phyloP scores from a whole-genome alignment of 768 basidiomycete species.

The Leucosporidium yakuticum region DNA sequence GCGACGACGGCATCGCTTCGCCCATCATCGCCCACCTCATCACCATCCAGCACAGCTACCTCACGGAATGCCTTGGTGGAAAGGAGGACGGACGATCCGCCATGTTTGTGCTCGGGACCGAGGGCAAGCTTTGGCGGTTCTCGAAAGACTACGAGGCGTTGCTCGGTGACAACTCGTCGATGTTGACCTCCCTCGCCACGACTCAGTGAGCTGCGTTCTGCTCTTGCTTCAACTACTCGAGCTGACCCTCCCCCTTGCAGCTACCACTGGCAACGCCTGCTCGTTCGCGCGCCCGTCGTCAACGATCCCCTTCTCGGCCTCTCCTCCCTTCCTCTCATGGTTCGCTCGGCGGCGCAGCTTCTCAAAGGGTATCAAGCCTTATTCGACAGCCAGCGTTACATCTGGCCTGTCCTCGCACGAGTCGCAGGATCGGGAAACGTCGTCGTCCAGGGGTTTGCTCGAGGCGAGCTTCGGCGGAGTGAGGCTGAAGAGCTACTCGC shows the following conservation, averaged over 20 bases:
- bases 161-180: neutral
- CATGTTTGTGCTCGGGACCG: neutral
- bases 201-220: slow-evolving; percentile 1
- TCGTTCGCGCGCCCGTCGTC: slow-evolving; percentile 2
- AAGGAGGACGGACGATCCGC: neutral
- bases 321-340: slow-evolving; percentile 9
- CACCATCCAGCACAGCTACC: neutral
- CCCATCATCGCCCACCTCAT: slow-evolving; percentile 7
- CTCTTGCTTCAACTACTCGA: neutral
- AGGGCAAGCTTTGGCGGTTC: neutral
- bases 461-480: neutral
- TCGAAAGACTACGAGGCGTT: neutral
- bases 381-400: neutral
- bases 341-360: neutral
- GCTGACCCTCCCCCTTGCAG: neutral
- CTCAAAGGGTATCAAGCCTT: neutral
- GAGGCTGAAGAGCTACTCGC: slow-evolving; percentile 1
- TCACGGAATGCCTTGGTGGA: neutral
- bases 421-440: slow-evolving; percentile 9
- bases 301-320: slow-evolving; percentile 4
- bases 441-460: neutral
- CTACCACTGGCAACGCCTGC: slow-evolving; percentile 1
- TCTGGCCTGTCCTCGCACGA: slow-evolving; percentile 11
- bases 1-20: slow-evolving; percentile 1
- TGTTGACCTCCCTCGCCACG: neutral